Base-by-base conservation (phyloP, 2,329 filamentous ascomycete species). In the Fusarium brachygibbosum region DNA sequence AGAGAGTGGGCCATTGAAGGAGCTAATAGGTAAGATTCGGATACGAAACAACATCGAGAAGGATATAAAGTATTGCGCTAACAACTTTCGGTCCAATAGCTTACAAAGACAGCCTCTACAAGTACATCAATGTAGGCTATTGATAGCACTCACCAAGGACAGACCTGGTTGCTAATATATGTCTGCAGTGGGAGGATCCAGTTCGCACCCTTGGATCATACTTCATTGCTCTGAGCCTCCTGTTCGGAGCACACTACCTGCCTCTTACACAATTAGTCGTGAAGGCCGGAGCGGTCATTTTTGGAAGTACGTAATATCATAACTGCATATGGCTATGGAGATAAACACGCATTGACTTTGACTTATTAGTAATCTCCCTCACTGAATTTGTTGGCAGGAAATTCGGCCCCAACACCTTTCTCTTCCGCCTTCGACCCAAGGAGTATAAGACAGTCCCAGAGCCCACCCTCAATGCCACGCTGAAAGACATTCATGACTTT, bases 111-210 rank as follows among this genome's bases (percentile, higher is more conserved):
- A 52, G 35, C 8, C n/a, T 52, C 5, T 52, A 52, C 28, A 32
- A 17, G 16, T 41, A 52, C 37, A 40, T 52, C 10, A 52, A 17
- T 41, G 49, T 52, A 41, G 19, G 28, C 13, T 35, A 31, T 32
- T 25, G 14, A 12, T 16, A 10, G 14, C 13, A 31, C 19, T 40
- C 16, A 23, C 35, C 17, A 23, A 41, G 6, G 11, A 32, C 12
- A 6, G 11, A 21, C 28, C 11, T 52, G 28, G 17, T 41, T 25
- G 19, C 37, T 52, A 23, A 48, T 14, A 41, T 17, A 17, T 25
- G 4, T 32, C 35, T 41, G 37, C 4, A 52, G 49, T 52, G 49
- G 49, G 49, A 52, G 35, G 49, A 52, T 32, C 49, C 35, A 31
- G 37, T 32, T 21, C 37, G 49, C 25, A 52, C 49, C 19, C 49